Evolutionary conservation across 108 stramenopile species (phyloP), one percentile per base, ranked within the genome.

Genomic region (Nitzschia sp.): DNA sequence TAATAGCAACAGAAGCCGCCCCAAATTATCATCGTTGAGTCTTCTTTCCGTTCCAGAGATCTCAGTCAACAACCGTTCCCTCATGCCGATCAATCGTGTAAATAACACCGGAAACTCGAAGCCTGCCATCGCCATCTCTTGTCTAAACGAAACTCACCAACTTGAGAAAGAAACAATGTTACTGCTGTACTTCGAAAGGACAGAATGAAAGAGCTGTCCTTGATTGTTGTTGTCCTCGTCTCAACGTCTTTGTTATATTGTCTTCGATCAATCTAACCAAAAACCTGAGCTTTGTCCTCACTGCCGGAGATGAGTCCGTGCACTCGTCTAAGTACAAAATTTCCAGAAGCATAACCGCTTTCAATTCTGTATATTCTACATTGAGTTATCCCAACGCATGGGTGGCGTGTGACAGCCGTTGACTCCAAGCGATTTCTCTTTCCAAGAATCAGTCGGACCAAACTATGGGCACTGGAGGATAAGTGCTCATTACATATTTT

Each of bases 291-390:
- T 41, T 41, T 41, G 13, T 41, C 9, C 9, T 13, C 6, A 13
- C 38, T 9, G 38, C 38, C 38, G 9, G 9, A 13, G 13, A 6
- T 41, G 38, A 41, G 38, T 41, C 38, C 13, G 38, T 41, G 38
- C 38, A 41, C 6, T 41, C 38, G 38, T 50, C 21, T 50, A 50
- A 50, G 48, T 50, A 21, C 48, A 50, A 50, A 50, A 21, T 50
- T 50, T 50, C 48, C 48, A 11, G 8, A 4, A 21, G 4, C 4
- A 50, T 50, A 11, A 16, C 9, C 19, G 19, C 48, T 5, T 21
- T n/a, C 13, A 50, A 50, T 4, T n/a, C 19, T 50, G 48, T 21
- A 50, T 8, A 22, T 50, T 50, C 4, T 5, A 5, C 48, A 50
- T 50, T 21, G 19, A 11, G 9, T n/a, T 4, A 50, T 50, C 48